Conservation (phyloP, 164 flowering plant genomes). For the Nelumbo lutea region DNA sequence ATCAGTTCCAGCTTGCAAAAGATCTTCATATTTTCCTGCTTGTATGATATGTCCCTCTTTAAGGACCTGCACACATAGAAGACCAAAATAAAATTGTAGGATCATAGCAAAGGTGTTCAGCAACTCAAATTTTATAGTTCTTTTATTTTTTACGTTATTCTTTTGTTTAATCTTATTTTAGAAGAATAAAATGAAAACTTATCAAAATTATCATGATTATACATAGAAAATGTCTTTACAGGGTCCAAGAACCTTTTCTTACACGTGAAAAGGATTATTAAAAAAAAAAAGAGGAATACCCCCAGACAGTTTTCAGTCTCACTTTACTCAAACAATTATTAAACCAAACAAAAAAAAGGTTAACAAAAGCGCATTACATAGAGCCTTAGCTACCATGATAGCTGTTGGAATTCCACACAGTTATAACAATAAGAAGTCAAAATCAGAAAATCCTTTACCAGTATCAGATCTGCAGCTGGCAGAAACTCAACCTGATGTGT, state of each 20-base stretch:
- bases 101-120: background rate
- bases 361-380: background rate
- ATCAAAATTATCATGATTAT: no score
- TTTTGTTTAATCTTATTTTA: no score
- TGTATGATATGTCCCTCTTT: constrained; percentile 83
- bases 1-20: constrained; percentile 91
- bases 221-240: no score
- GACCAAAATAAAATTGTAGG: background rate
- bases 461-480: constrained; percentile 88
- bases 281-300: no score
- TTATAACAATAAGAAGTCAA: background rate
- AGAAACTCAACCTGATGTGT: constrained; percentile 99
- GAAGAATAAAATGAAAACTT: no score
- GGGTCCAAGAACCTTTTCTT: no score
- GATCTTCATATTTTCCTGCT: constrained; percentile 94
- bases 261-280: no score
- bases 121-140: no score
- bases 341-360: background rate
- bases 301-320: no score
- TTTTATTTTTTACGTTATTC: no score
- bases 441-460: constrained; percentile 43
- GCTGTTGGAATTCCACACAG: background rate
- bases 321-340: no score
- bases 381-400: background rate
- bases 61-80: constrained; percentile 55